Base-by-base conservation (phyloP, 768 basidiomycete genomes). In the Trametes elegans region DNA sequence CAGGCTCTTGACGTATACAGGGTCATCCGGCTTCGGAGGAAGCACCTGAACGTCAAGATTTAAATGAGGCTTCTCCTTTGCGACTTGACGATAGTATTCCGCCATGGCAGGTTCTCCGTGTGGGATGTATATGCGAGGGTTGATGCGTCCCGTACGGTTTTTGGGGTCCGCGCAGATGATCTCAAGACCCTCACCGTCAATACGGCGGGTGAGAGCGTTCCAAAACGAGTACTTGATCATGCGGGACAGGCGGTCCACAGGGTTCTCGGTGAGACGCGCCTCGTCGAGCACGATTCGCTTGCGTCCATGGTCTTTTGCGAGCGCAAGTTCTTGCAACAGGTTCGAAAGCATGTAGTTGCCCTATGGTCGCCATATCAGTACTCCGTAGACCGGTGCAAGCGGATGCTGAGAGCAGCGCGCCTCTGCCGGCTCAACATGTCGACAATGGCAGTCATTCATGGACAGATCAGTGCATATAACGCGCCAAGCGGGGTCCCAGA, bases 301-400 rank as follows among this genome's bases (percentile, higher is more conserved):
- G 53, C 94, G 80, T 59, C 89, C 88, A 71, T 96, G 94, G 67
- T 98, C 96, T 8, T 93, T 85, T 6, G 97, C 96, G 19, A 98
- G 83, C 2, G 96, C 96, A 42, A 99, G 87, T 69, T 99, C 96
- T 76, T 99, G 96, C n/a, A 99, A 79, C 23, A 99, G 82, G 72
- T 98, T 98, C 11, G 96, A 98, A 41, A 99, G 78, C 96, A 98
- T 98, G 73, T 98, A 99, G n/a, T 90, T 98, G 36, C 97, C 96
- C 88, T 95, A n/a, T n/a, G n/a, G n/a, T n/a, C n/a, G n/a, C n/a
- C n/a, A n/a, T n/a, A n/a, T n/a, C n/a, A n/a, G n/a, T n/a, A n/a
- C n/a, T n/a, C n/a, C n/a, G n/a, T n/a, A n/a, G n/a, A n/a, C n/a
- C n/a, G n/a, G n/a, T n/a, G n/a, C n/a, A n/a, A n/a, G n/a, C n/a